Base-by-base conservation (phyloP, 75 land plant genomes). In the Isoetes taiwanensis region DNA sequence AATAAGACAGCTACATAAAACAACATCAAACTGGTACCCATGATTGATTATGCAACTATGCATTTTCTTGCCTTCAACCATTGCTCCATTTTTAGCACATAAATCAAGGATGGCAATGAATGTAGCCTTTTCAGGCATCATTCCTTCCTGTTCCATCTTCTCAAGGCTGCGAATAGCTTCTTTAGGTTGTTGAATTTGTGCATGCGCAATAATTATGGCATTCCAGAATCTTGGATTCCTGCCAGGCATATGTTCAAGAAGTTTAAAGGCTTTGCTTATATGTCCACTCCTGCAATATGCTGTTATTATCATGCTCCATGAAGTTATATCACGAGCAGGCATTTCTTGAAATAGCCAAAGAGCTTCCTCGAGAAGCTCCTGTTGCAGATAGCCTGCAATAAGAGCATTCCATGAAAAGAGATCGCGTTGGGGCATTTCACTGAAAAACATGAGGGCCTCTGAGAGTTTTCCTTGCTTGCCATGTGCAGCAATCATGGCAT, bases 401-500 rank as follows among this genome's bases (percentile, higher is more conserved):
- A n/a, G n/a, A n/a, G n/a, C n/a, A n/a, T n/a, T n/a, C n/a, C n/a
- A n/a, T n/a, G n/a, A n/a, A n/a, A n/a, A n/a, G n/a, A n/a, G n/a
- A n/a, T n/a, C n/a, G n/a, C n/a, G n/a, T n/a, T n/a, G n/a, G n/a
- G n/a, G n/a, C n/a, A n/a, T n/a, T n/a, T n/a, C n/a, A n/a, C 3
- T 23, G 3, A 57, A 31, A 1, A 57, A 31, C 8, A 5, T 27
- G 8, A n/a, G 2, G 10, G 59, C 59, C 12, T 34, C 16, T 32
- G 43, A 3, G 34, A 30, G 6, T 11, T 27, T 24, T 4, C 68
- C 68, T n/a, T 63, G 30, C 19, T 62, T 41, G 24, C 28, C 68
- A 28, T 20, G 32, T 39, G 41, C 68, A 2, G 68, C 30, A 61
- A 66, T 62, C 52, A 66, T 66, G 12, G 43, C 46, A 43, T 58